Conservation (phyloP, 192 early-diverging fungal species). For the Thamnidium elegans region DNA sequence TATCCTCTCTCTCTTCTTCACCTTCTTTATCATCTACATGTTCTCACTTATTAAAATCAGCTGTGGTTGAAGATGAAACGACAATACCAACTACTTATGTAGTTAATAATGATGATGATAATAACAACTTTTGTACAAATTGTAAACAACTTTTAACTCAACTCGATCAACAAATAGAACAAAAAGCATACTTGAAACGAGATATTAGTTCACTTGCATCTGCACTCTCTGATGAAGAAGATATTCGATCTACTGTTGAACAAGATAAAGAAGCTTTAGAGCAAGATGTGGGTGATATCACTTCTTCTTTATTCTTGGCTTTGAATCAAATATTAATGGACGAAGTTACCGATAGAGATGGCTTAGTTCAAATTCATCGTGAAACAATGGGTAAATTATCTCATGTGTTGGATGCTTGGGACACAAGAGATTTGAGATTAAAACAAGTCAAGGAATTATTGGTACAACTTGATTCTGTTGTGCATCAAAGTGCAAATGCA, state of each 20-base stretch:
- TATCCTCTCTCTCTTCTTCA: constrained; percentile 14
- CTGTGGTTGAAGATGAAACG: not conserved
- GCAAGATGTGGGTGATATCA: constrained; percentile 43
- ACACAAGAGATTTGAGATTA: constrained; percentile 31
- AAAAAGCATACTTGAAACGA: constrained; percentile 46
- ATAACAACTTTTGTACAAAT: constrained; percentile 35
- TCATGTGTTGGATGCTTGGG: constrained; percentile 27
- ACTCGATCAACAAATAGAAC: constrained; percentile 49
- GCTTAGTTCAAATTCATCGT: constrained; percentile 31
- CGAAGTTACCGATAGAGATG: constrained; percentile 40
- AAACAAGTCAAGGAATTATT: constrained; percentile 42
- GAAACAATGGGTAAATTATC: constrained; percentile 25
- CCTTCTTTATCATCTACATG: not conserved
- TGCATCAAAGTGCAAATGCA: constrained; percentile 32
- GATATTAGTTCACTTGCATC: constrained; percentile 40
- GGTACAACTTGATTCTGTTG: constrained; percentile 43
- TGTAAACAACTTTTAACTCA: constrained; percentile 43
- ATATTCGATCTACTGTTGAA: constrained; percentile 32
- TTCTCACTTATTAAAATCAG: not conserved
- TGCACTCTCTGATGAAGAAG: constrained; percentile 39
- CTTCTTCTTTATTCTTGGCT: constrained; percentile 34
- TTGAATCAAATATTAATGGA: constrained; percentile 48
- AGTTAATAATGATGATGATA: not conserved
- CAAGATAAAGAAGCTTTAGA: constrained; percentile 34
- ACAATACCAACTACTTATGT: not conserved